Base-by-base conservation (phyloP, 768 basidiomycete species). In the Lyophyllum shimeji region DNA sequence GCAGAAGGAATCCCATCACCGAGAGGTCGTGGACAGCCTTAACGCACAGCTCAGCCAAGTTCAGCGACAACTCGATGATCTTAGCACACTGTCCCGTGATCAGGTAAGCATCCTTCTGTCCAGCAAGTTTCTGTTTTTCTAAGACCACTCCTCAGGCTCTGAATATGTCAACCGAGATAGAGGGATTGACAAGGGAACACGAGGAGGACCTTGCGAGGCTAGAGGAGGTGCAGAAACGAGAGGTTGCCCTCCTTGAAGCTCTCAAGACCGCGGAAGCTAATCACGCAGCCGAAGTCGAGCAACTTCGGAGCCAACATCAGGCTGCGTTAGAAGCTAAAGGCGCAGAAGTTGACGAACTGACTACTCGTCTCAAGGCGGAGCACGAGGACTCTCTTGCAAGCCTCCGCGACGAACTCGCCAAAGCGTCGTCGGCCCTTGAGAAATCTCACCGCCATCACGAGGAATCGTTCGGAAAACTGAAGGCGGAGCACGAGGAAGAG, bases 1-100 rank as follows among this genome's bases (percentile, higher is more conserved):
- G 2, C 89, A 92, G 74, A 98, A 98, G 69, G 97, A 99, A 69
- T 89, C 92, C 3, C 78, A 85, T 31, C 96, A 98, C 67, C 84
- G 85, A 33, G 92, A 96, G 65, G 67, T 82, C 21, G 89, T 97
- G 24, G 86, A 92, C 40, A 75, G 75, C 29, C 78, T 98, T 59
- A 86, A 84, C 43, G 66, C 74, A 13, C 84, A 95, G 64, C 77
- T 97, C 21, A 68, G 61, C 63, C 78, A 86, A 61, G 82, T 89
- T 56, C 85, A 86, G 54, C 81, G 90, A 40, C 89, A 93, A 66
- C 83, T 93, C 48, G 92, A 95, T 54, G 90, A 89, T 50, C 76
- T 98, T 18, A 85, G 82, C 7, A 82, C 87, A 7, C 79, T 95
- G 42, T 91, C 91, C 13, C 81, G 89, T 53, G 89, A 96, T 65